phyloP scores from a whole-genome alignment of 306 rosid genomes.

The Carpinus viminea region DNA sequence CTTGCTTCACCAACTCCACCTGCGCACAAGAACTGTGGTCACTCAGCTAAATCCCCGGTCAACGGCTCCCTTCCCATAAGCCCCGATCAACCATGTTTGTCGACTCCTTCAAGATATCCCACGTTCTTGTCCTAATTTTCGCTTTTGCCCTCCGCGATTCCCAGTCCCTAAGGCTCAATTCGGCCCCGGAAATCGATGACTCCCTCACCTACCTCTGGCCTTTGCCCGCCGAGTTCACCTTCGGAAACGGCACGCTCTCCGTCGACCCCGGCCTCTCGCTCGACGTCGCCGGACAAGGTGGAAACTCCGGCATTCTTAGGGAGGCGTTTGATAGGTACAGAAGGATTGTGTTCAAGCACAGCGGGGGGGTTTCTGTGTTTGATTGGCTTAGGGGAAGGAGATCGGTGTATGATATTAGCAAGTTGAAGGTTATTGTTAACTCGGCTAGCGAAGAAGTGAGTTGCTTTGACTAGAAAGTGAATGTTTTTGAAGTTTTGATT shows the following conservation, averaged over 20 bases:
- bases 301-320: constrained; percentile 43
- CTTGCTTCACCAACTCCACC: neutral
- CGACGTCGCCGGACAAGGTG: constrained; percentile 43
- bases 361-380: constrained; percentile 28
- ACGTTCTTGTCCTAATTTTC: constrained; percentile 30
- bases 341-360: constrained; percentile 64
- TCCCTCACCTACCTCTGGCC: constrained; percentile 87
- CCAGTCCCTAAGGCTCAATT: constrained; percentile 18
- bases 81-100: neutral
- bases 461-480: neutral
- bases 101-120: neutral
- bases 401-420: constrained; percentile 41
- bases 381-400: constrained; percentile 39
- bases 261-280: constrained; percentile 75
- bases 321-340: constrained; percentile 76
- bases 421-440: constrained; percentile 55
- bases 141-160: constrained; percentile 28
- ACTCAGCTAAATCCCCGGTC: neutral
- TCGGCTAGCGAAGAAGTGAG: constrained; percentile 60
- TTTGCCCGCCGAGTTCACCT: constrained; percentile 61
- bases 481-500: neutral
- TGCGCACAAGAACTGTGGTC: neutral
- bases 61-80: too few relatives aligned
- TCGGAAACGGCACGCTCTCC: constrained; percentile 57
- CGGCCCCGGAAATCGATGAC: constrained; percentile 25